Evolutionary conservation across 768 basidiomycete species (phyloP).

Genomic region (Boletus sp.): DNA sequence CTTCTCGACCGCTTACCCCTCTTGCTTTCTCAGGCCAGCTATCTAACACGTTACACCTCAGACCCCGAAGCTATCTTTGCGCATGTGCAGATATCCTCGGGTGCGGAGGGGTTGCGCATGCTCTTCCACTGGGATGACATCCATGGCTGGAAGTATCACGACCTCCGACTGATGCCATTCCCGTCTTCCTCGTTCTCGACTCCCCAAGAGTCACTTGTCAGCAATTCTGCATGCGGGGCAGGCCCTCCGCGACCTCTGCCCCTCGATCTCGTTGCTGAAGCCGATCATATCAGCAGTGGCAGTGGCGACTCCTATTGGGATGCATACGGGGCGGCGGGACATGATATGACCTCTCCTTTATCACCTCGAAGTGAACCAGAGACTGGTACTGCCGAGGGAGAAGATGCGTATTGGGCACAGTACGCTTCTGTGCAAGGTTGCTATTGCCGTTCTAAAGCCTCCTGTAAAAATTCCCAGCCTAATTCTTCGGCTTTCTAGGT

Average conservation of each 20-base stretch:
- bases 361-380: constrained; percentile 16
- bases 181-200: constrained; percentile 40
- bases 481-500: constrained; percentile 37
- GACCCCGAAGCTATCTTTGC: constrained; percentile 55
- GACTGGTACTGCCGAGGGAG: constrained; percentile 20
- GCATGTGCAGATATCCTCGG: constrained; percentile 48
- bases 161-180: constrained; percentile 67
- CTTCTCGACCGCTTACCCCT: constrained; percentile 42
- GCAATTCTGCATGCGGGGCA: constrained; percentile 21
- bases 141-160: constrained; percentile 67
- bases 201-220: constrained; percentile 24
- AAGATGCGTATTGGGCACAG: constrained; percentile 76
- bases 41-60: constrained; percentile 37
- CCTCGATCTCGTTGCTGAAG: background rate
- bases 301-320: constrained; percentile 65
- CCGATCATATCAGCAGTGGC: constrained; percentile 27
- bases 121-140: constrained; percentile 64
- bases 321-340: constrained; percentile 47
- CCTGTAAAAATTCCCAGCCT: constrained; percentile 3
- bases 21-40: constrained; percentile 27
- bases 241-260: background rate
- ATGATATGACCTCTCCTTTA: constrained; percentile 22
- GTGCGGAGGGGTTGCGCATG: constrained; percentile 45
- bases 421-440: constrained; percentile 69
- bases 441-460: constrained; percentile 17